Evolutionary conservation across 257 asterid genomes (phyloP).

Genomic region (Nyctanthes arbortristis): DNA sequence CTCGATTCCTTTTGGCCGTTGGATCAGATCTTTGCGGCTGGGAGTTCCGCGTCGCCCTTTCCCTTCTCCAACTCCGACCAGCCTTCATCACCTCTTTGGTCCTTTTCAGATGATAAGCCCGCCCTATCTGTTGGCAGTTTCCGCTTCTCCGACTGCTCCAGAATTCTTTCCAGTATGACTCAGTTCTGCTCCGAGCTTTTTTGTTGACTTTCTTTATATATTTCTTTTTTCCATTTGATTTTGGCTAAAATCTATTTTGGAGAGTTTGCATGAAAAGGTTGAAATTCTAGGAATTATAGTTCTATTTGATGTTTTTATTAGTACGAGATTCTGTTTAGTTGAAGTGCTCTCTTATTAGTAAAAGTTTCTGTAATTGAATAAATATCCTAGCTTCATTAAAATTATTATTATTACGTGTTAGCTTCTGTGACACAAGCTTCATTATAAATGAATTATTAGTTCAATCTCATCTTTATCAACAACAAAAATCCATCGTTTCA

Average conservation of each 20-base stretch:
- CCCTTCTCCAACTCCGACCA: conserved; percentile 58
- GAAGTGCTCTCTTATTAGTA: conserved; percentile 2
- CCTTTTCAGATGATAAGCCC: conserved; percentile 61
- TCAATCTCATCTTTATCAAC: background rate
- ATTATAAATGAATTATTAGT: background rate
- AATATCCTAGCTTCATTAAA: background rate
- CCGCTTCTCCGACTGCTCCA: conserved; percentile 50
- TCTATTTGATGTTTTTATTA: too few species aligned
- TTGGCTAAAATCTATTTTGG: too few species aligned
- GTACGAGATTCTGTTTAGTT: too few species aligned
- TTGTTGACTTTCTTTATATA: conserved; percentile 7
- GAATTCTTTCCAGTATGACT: conserved; percentile 50
- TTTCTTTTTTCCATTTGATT: too few species aligned
- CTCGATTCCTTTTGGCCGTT: conserved; percentile 77
- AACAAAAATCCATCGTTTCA: too few species aligned
- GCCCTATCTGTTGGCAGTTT: conserved; percentile 36
- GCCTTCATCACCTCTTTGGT: conserved; percentile 85
- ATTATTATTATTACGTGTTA: background rate
- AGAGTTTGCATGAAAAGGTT: conserved; percentile 6
- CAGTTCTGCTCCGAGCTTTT: conserved; percentile 15
- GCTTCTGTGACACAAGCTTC: background rate
- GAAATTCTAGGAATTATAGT: too few species aligned
- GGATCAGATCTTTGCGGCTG: conserved; percentile 68
- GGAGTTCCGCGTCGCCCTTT: conserved; percentile 45
- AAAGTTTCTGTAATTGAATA: background rate